Conservation (phyloP, 306 rosid genomes). For the Quercus bicolor region DNA sequence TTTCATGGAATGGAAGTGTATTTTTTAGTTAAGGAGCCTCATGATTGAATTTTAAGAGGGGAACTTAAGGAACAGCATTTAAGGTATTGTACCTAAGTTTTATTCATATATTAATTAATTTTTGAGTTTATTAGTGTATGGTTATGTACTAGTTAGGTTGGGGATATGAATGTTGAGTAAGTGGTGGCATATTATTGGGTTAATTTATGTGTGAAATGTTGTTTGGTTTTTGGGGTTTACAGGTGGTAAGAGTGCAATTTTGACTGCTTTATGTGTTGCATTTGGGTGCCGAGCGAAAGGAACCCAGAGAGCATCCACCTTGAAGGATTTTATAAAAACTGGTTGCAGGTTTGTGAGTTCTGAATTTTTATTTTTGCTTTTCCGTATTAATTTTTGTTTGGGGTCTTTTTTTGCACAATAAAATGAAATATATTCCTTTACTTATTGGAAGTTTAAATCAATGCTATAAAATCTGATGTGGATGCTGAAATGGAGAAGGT, state of each 20-base stretch:
- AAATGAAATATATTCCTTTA: not conserved
- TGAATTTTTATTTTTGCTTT: not conserved
- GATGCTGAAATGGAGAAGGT: too few relatives aligned
- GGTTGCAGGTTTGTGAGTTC: conserved; percentile 60
- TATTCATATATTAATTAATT: not conserved
- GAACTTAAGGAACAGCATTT: fast-evolving
- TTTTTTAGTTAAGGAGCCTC: too few relatives aligned
- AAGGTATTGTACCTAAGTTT: too few relatives aligned
- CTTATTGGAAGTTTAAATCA: not conserved
- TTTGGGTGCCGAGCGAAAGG: conserved; percentile 92
- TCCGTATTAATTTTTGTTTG: not conserved
- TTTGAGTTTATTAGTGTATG: not conserved
- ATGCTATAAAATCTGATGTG: not conserved
- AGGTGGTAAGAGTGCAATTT: conserved; percentile 96
- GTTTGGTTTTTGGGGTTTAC: conserved; percentile 19
- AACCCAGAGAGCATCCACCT: conserved; percentile 73
- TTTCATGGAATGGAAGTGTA: too few relatives aligned
- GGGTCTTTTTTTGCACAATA: not conserved
- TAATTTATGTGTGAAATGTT: not conserved
- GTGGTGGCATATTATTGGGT: not conserved
- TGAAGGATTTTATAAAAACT: conserved; percentile 82
- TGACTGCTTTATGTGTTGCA: conserved; percentile 83
- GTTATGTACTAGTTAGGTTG: not conserved
- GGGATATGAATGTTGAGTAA: not conserved
- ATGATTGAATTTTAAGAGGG: too few relatives aligned